phyloP scores from a whole-genome alignment of 2,329 filamentous ascomycete genomes.

The Colletotrichum eleusines region DNA sequence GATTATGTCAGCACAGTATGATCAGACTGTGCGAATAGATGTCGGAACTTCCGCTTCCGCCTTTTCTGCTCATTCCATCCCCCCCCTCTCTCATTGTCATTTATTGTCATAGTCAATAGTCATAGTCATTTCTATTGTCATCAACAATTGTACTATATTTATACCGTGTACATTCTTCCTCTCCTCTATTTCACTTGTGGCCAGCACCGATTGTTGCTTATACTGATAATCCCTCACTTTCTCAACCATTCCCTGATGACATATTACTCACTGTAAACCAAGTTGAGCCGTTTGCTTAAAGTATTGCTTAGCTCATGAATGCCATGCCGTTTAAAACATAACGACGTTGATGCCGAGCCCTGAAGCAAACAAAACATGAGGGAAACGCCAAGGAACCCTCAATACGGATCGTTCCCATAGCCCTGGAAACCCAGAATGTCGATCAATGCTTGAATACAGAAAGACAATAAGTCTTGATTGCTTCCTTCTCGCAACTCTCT shows the following conservation, averaged over 20 bases:
- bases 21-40: not conserved
- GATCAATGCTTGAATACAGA: constrained; percentile 21
- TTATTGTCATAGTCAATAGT: no score
- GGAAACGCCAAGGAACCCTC: not conserved
- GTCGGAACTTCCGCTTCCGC: not conserved
- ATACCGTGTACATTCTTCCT: no score
- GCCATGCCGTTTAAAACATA: not conserved
- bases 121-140: no score
- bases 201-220: not conserved
- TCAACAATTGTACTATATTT: no score
- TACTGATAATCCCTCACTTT: not conserved
- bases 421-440: constrained; percentile 7
- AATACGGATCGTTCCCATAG: constrained; percentile 6
- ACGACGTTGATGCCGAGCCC: not conserved
- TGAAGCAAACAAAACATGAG: not conserved
- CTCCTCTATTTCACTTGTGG: not conserved
- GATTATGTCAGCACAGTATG: constrained; percentile 9
- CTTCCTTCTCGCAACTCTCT: constrained; percentile 1
- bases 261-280: no score
- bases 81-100: no score
- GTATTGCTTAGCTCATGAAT: not conserved
- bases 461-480: constrained; percentile 20
- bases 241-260: not conserved
- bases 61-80: no score
- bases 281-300: not conserved